These are phyloP conservation scores for Schizosaccharomyces lindneri DNA, from an alignment of 805 yeast species.

Conservation along the genomic window DNA sequence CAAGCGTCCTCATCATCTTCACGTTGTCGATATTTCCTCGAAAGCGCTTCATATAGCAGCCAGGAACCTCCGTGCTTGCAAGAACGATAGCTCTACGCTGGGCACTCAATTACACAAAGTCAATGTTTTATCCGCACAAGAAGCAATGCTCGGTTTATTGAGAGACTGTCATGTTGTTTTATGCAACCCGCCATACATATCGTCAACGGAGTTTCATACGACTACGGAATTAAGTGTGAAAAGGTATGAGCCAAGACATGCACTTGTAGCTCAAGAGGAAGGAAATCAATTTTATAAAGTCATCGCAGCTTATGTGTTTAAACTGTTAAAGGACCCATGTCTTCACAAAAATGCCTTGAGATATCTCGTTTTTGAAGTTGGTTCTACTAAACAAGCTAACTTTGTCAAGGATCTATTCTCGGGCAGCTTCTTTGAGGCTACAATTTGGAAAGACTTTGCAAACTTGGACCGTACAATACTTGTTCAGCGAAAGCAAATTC, in stretches of 20 bases:
- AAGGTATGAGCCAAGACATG: conserved; percentile 47
- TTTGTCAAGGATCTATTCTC: neutral
- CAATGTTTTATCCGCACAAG: conserved; percentile 3
- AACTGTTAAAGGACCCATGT: no score
- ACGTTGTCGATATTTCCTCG: conserved; percentile 32
- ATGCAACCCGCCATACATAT: conserved; percentile 85
- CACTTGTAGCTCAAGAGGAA: conserved; percentile 22
- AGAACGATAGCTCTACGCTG: neutral
- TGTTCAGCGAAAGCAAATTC: no score
- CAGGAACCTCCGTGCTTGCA: conserved; percentile 15
- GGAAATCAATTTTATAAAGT: neutral
- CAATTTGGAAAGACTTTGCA: neutral
- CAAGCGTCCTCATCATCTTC: neutral
- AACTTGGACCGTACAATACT: no score
- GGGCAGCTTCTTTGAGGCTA: neutral
- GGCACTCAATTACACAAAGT: conserved; percentile 5
- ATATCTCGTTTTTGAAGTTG: neutral
- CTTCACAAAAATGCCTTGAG: neutral
- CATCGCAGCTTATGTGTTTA: no score
- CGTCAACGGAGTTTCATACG: conserved; percentile 14
- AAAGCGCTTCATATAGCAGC: conserved; percentile 28
- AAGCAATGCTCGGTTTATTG: neutral
- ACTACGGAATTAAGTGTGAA: conserved; percentile 40
- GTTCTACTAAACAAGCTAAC: neutral
- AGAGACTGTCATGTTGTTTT: conserved; percentile 26